Percentiles rank a stretch among this genome's conserved stretches.
Conservation (phyloP, 2,329 filamentous ascomycete species). For the Fusarium sp. region DNA sequence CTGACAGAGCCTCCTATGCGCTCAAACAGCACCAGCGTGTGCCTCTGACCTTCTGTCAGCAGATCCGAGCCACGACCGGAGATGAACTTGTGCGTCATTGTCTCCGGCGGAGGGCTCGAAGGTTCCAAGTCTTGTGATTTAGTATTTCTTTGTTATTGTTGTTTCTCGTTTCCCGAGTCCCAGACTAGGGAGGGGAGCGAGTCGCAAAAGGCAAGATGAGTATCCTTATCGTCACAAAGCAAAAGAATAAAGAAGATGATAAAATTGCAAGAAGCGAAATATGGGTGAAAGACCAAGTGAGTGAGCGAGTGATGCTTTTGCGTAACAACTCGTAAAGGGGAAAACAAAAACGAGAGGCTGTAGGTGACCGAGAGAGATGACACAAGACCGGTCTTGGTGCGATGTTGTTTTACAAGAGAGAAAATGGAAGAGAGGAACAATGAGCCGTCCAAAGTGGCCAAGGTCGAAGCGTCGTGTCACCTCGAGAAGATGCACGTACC, state of each 20-base stretch:
- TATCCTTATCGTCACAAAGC: not conserved
- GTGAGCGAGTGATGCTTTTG: not conserved
- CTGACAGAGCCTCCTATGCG: slow-evolving; percentile 69
- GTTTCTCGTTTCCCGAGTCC: slow-evolving; percentile 24
- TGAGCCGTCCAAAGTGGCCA: slow-evolving; percentile 32
- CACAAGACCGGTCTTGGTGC: slow-evolving; percentile 7
- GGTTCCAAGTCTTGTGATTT: not conserved
- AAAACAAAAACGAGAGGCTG: slow-evolving; percentile 2
- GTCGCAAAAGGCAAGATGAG: slow-evolving; percentile 5
- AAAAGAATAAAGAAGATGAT: not conserved
- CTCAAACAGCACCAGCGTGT: slow-evolving; percentile 64
- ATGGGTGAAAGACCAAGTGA: not conserved
- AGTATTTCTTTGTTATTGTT: not conserved
- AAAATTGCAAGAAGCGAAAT: not conserved
- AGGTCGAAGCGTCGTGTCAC: slow-evolving; percentile 34
- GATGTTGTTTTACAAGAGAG: not conserved
- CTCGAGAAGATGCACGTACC: slow-evolving; percentile 32
- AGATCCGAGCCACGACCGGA: slow-evolving; percentile 42
- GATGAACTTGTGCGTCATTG: slow-evolving; percentile 36
- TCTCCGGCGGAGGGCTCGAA: slow-evolving; percentile 3
- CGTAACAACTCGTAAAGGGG: slow-evolving; percentile 6
- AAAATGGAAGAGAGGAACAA: slow-evolving; percentile 5
- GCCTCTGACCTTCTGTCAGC: slow-evolving; percentile 56
- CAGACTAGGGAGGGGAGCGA: slow-evolving; percentile 18
- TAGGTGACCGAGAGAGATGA: slow-evolving; percentile 16